Conservation (phyloP, 1,284 basidiomycete species). For the Heterobasidion occidentale region DNA sequence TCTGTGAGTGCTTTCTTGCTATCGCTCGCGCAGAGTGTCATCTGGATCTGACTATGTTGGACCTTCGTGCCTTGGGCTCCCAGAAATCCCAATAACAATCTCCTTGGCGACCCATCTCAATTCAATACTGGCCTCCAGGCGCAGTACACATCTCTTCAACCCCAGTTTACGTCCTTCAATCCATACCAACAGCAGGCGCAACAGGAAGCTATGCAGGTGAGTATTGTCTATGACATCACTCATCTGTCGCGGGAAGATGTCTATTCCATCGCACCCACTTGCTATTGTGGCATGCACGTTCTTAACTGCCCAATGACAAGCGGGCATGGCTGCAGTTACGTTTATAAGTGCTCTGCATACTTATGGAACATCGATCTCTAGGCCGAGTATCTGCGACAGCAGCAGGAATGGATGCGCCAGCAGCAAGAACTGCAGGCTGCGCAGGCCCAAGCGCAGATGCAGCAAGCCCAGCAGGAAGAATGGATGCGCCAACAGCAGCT, state of each 20-base stretch:
- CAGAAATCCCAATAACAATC: conserved; percentile 7
- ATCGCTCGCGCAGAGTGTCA: neutral
- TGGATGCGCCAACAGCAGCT: conserved; percentile 63
- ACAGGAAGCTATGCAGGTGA: conserved; percentile 68
- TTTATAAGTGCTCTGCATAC: neutral
- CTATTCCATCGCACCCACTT: neutral
- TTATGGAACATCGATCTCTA: conserved; percentile 13
- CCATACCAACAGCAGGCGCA: conserved; percentile 95
- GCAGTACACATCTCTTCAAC: conserved; percentile 62
- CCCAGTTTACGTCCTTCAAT: conserved; percentile 85
- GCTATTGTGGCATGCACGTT: neutral
- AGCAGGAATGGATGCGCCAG: conserved; percentile 55
- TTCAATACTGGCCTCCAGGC: conserved; percentile 42
- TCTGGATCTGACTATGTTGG: conserved; percentile 1
- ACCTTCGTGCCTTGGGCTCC: neutral
- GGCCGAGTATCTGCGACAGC: conserved; percentile 69
- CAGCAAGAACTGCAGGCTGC: conserved; percentile 50
- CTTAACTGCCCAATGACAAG: no score
- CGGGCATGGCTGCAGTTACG: no score
- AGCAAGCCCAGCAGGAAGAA: conserved; percentile 51
- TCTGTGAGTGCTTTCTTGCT: conserved; percentile 33
- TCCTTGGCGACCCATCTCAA: conserved; percentile 6
- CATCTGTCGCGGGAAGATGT: no score
- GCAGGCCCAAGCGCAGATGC: conserved; percentile 33
- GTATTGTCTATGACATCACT: neutral